Conservation (phyloP, 768 basidiomycete species). For the Saitozyma sp. region DNA sequence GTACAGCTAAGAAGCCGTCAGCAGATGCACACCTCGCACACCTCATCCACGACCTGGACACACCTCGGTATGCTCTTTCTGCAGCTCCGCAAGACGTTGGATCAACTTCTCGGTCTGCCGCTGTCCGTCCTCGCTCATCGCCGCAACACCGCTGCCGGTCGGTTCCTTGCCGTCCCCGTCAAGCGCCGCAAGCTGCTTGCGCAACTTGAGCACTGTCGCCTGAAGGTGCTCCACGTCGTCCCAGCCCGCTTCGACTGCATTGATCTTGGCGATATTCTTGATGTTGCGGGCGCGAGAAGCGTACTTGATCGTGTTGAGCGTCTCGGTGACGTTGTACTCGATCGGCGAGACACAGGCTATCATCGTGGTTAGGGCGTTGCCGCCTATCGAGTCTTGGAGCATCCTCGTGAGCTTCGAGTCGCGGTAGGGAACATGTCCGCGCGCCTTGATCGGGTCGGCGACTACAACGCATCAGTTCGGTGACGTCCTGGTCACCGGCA, state of each 20-base stretch:
- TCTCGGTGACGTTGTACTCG: constrained; percentile 93
- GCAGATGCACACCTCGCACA: too few species aligned
- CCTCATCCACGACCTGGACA: constrained; percentile 41
- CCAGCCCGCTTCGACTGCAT: constrained; percentile 97
- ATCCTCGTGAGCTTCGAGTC: constrained; percentile 97
- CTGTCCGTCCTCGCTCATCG: constrained; percentile 54
- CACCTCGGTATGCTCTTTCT: constrained; percentile 81
- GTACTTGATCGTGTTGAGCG: constrained; percentile 77
- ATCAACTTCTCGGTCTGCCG: constrained; percentile 73
- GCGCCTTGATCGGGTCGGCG: constrained; percentile 85
- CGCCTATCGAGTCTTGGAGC: constrained; percentile 75
- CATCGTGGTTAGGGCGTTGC: constrained; percentile 98
- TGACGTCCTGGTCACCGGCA: background rate
- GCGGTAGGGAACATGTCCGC: constrained; percentile 92
- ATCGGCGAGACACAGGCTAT: constrained; percentile 96
- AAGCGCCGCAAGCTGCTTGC: constrained; percentile 79
- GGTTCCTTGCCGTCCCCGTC: constrained; percentile 63
- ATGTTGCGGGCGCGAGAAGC: constrained; percentile 96
- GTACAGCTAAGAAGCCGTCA: constrained; percentile 25
- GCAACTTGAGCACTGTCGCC: constrained; percentile 74
- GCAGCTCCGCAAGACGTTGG: constrained; percentile 77
- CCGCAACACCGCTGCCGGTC: constrained; percentile 3
- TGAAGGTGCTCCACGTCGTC: constrained; percentile 97
- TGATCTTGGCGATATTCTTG: constrained; percentile 87
- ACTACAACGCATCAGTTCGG: constrained; percentile 54